phyloP scores from a whole-genome alignment of 441 rosid species.

The Lepidium campestre region DNA sequence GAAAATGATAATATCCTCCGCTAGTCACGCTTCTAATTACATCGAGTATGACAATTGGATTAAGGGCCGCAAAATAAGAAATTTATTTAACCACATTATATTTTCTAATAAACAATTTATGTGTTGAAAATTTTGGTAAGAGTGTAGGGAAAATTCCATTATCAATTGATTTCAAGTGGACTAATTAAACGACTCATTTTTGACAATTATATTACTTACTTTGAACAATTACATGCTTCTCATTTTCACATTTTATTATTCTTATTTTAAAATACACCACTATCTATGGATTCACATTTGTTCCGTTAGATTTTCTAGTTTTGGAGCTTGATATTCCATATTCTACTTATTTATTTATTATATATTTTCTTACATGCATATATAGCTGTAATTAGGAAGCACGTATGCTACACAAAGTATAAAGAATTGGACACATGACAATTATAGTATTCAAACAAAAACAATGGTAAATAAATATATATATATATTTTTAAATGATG shows the following conservation, averaged over 20 bases:
- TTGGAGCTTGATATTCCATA: neutral
- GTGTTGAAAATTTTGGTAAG: constrained; percentile 25
- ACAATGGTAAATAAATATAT: neutral
- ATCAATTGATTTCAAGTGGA: constrained; percentile 28
- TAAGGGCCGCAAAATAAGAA: constrained; percentile 31
- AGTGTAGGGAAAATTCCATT: constrained; percentile 34
- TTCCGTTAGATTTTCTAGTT: neutral
- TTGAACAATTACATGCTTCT: constrained; percentile 13
- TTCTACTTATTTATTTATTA: neutral
- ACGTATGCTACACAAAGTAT: neutral
- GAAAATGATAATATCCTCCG: constrained; percentile 4
- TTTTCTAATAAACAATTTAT: neutral
- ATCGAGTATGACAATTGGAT: constrained; percentile 4
- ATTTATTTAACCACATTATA: neutral
- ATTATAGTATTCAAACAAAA: neutral
- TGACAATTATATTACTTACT: constrained; percentile 21
- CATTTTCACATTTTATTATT: neutral
- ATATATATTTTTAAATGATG: no score
- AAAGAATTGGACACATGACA: neutral
- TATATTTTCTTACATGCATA: neutral
- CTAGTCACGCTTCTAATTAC: constrained; percentile 21
- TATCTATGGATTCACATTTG: constrained; percentile 23
- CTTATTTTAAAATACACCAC: neutral
- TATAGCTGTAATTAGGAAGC: no score
- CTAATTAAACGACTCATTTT: constrained; percentile 24